Evolutionary conservation across 148 eudicot genomes (phyloP), one percentile per base, ranked within the genome.

Genomic region (Heliosperma pusillum): DNA sequence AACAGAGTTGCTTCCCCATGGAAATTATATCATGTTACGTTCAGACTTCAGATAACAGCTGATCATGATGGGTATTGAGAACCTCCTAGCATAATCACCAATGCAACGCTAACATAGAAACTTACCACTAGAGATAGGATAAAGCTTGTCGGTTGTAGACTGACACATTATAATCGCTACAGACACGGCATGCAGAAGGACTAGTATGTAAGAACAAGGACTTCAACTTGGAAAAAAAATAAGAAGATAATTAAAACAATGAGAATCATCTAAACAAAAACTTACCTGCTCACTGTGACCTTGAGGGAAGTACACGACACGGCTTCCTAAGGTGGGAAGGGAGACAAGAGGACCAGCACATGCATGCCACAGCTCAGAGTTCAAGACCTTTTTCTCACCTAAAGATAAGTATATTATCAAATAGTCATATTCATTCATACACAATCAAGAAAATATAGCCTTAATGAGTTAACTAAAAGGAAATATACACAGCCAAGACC

Each of bases 261-360:
- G 21, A 67, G 53, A 30, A 70, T 63, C 66, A 71, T 45, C 72
- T 26, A 62, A 62, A 56, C 27, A 66, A 60, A 59, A 69, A 77
- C 78, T 73, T 58, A 81, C 84, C 84, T 81, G 84, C 71, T 81
- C 84, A 69, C 84, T 81, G 55, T 81, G 84, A 69, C 84, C 84
- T 68, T 80, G 83, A 22, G 83, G 83, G 59, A 80, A 80, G 64
- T 80, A 80, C 56, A 80, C 83, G 69, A 80, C 80, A 22, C 78
- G 84, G 67, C 83, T 81, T 50, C 83, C 83, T 56, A 77, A 55
- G 25, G 83, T 72, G 16, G 83, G 80, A 67, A 81, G 72, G 47
- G 77, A 81, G 55, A 81, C 83, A 45, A 81, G 77, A 68, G 83
- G 83, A 47, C 83, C 83, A 22, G 83, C 80, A 73, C 83, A 81